A percentile compares a stretch with the other conserved stretches of the same genome.
Conservation (phyloP, 176 grass and related monocot species). For the Triticum monococcum region DNA sequence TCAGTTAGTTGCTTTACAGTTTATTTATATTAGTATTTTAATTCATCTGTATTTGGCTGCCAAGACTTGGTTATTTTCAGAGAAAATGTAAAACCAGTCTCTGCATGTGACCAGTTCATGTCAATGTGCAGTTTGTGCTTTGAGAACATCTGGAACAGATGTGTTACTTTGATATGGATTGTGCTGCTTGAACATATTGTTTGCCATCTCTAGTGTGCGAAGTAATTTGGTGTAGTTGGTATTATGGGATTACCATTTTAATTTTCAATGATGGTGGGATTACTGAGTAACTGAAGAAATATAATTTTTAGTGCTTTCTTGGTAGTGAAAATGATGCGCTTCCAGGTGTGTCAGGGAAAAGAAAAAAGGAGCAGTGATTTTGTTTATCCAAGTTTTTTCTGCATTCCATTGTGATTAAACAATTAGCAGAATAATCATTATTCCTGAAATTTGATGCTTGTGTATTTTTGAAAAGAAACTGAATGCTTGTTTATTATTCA, state of each 20-base stretch:
- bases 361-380: neutral
- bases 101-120: constrained; percentile 24
- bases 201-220: neutral
- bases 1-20: neutral
- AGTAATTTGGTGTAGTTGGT: neutral
- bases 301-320: neutral
- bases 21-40: neutral
- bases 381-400: neutral
- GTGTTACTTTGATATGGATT: neutral
- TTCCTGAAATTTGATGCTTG: neutral
- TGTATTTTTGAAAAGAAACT: neutral
- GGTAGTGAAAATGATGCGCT: neutral
- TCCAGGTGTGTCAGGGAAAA: neutral
- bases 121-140: constrained; percentile 2
- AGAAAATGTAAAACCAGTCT: constrained; percentile 1
- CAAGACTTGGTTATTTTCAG: neutral
- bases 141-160: neutral
- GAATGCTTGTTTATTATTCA: neutral
- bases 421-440: neutral
- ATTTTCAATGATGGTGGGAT: neutral
- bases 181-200: neutral
- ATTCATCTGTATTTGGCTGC: neutral
- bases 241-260: neutral
- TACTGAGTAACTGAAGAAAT: neutral
- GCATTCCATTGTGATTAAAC: neutral